Evolutionary conservation across 2,329 filamentous ascomycete species (phyloP).

Genomic region (Monosporascus sp.): DNA sequence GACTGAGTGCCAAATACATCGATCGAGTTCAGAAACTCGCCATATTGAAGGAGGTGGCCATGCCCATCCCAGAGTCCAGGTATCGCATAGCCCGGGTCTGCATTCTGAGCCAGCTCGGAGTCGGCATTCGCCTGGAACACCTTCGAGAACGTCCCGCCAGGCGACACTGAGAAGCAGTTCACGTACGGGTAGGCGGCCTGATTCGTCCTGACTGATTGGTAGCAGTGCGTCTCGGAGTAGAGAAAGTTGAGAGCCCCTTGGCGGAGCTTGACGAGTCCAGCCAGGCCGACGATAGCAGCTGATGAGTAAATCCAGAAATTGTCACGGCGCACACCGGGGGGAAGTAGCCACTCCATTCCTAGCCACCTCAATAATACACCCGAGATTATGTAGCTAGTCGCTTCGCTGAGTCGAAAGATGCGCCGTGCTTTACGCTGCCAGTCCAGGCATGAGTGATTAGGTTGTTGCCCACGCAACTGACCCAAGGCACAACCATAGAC

Average conservation of each 20-base stretch:
- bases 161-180: conserved; percentile 51
- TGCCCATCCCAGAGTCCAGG: conserved; percentile 69
- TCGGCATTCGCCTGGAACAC: conserved; percentile 36
- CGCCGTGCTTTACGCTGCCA: too few species aligned
- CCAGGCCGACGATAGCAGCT: conserved; percentile 15
- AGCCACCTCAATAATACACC: not conserved
- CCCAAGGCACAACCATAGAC: too few species aligned
- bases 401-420: too few species aligned
- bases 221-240: conserved; percentile 35
- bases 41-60: conserved; percentile 61
- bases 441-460: too few species aligned
- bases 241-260: conserved; percentile 16
- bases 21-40: conserved; percentile 62
- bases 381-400: not conserved
- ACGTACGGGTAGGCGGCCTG: conserved; percentile 31
- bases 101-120: conserved; percentile 23
- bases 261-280: conserved; percentile 17
- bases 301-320: conserved; percentile 15
- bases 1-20: conserved; percentile 56
- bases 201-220: conserved; percentile 39
- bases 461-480: too few species aligned
- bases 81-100: conserved; percentile 48
- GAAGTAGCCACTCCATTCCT: conserved; percentile 17
- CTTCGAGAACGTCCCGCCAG: conserved; percentile 43
- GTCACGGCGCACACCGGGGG: conserved; percentile 13